phyloP scores from a whole-genome alignment of 495 filamentous ascomycete genomes.

The Parachaetomium inaequale region DNA sequence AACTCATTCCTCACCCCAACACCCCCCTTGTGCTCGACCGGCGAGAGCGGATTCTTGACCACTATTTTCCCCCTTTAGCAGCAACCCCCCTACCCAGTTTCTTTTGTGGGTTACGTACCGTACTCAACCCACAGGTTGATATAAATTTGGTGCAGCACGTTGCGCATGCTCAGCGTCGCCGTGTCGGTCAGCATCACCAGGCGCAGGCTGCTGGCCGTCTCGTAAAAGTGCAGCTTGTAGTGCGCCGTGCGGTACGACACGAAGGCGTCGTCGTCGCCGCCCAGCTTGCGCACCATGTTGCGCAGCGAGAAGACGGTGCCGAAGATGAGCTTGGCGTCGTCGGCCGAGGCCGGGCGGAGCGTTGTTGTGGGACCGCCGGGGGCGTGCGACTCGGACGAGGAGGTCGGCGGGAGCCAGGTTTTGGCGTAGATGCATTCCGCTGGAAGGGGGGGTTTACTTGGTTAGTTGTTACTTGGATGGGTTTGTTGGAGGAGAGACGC shows the following conservation, averaged over 20 bases:
- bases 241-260: slow-evolving; percentile 84
- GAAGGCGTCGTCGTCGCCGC: slow-evolving; percentile 88
- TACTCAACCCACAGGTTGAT: slow-evolving; percentile 97
- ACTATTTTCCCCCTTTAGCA: slow-evolving; percentile 57
- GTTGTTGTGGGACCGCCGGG: slow-evolving; percentile 32
- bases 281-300: slow-evolving; percentile 95
- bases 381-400: slow-evolving; percentile 26
- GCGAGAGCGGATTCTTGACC: slow-evolving; percentile 90
- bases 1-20: slow-evolving; percentile 89
- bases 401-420: slow-evolving; percentile 41
- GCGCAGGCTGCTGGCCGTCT: slow-evolving; percentile 90
- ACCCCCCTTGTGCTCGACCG: slow-evolving; percentile 82
- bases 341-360: slow-evolving; percentile 52
- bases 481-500: slow-evolving; percentile 20
- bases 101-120: slow-evolving; percentile 55
- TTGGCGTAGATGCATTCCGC: slow-evolving; percentile 98
- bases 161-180: slow-evolving; percentile 81
- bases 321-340: slow-evolving; percentile 96
- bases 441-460: slow-evolving; percentile 12
- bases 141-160: slow-evolving; percentile 95
- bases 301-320: slow-evolving; percentile 92
- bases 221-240: slow-evolving; percentile 99
- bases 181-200: slow-evolving; percentile 96
- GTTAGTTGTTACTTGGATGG: slow-evolving; percentile 16
- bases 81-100: too few relatives aligned